A percentile compares a stretch with the other conserved stretches of the same genome.
Conservation (phyloP, 306 rosid genomes). For the Hippophae rhamnoides region DNA sequence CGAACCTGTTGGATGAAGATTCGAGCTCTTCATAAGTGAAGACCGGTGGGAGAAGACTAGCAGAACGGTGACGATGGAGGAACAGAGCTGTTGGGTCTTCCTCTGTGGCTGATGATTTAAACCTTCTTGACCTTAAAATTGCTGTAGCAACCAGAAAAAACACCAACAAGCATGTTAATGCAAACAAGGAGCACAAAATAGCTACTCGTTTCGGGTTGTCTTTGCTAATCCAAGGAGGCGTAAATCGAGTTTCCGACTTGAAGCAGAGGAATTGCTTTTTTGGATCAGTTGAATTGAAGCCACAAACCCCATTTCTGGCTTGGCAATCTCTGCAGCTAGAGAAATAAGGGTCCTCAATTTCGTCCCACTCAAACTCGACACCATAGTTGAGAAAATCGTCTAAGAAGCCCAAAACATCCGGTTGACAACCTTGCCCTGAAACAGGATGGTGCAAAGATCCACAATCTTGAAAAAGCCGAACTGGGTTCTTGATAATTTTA, state of each 20-base stretch:
- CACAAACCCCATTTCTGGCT: conserved; percentile 45
- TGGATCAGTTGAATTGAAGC: conserved; percentile 61
- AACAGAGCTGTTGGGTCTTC: conserved; percentile 66
- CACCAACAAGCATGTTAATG: conserved; percentile 33
- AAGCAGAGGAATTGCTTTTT: conserved; percentile 44
- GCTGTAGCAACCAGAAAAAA: conserved; percentile 15
- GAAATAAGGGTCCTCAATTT: conserved; percentile 52
- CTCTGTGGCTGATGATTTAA: conserved; percentile 23
- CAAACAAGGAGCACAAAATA: conserved; percentile 26
- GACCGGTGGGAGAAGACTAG: conserved; percentile 68
- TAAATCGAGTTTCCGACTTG: conserved; percentile 18
- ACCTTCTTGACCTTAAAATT: conserved; percentile 32
- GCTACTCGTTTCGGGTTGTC: conserved; percentile 27
- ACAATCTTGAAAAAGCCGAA: conserved; percentile 37
- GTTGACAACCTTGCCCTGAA: conserved; percentile 41
- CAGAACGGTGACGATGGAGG: conserved; percentile 65
- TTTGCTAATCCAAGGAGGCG: conserved; percentile 43
- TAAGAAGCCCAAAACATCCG: conserved; percentile 51
- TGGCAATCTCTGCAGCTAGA: conserved; percentile 41
- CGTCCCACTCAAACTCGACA: conserved; percentile 69
- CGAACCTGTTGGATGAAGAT: conserved; percentile 59
- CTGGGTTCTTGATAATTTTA: conserved; percentile 52
- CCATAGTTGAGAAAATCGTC: conserved; percentile 33
- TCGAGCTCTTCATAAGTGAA: conserved; percentile 75
- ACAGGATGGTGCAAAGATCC: conserved; percentile 33